These are phyloP conservation scores for Cajanus cajan DNA, from an alignment of 306 rosid genomes.

Conservation along the genomic window DNA sequence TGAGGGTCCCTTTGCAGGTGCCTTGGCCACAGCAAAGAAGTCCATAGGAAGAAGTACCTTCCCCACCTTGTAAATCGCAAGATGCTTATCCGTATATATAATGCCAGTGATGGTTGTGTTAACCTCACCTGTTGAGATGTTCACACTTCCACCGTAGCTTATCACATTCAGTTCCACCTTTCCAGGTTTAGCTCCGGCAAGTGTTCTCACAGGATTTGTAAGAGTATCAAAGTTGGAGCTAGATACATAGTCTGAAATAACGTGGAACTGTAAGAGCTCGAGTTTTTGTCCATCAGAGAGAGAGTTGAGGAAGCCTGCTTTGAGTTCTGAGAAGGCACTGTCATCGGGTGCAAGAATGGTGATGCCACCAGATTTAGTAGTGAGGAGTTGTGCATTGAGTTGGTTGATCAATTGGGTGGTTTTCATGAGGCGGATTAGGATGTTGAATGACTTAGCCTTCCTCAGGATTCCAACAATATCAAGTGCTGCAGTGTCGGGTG, in stretches of 20 bases:
- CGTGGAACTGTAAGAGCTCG: too few relatives aligned
- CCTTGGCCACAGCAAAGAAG: slow-evolving; percentile 44
- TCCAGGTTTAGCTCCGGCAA: slow-evolving; percentile 53
- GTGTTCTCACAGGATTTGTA: slow-evolving; percentile 63
- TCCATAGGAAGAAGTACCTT: slow-evolving; percentile 58
- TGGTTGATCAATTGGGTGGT: too few relatives aligned
- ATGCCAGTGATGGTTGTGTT: slow-evolving; percentile 61
- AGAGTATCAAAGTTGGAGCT: slow-evolving; percentile 61
- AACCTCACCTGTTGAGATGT: slow-evolving; percentile 56
- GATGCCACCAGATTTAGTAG: too few relatives aligned
- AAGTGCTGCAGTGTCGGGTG: slow-evolving; percentile 36
- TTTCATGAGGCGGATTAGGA: too few relatives aligned
- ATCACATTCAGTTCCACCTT: slow-evolving; percentile 56
- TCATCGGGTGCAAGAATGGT: too few relatives aligned
- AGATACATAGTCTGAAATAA: too few relatives aligned
- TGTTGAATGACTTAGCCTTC: too few relatives aligned
- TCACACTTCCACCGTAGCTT: slow-evolving; percentile 61
- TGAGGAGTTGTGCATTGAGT: too few relatives aligned
- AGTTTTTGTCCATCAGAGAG: too few relatives aligned
- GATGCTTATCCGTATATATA: slow-evolving; percentile 54
- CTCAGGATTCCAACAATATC: slow-evolving; percentile 50
- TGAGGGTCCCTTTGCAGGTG: slow-evolving; percentile 42
- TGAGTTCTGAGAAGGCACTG: too few relatives aligned
- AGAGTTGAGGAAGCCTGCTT: too few relatives aligned
- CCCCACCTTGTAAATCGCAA: slow-evolving; percentile 63